These are phyloP conservation scores for Magnusiomyces sp. DNA, from an alignment of 1,139 yeast species.

Conservation along the genomic window DNA sequence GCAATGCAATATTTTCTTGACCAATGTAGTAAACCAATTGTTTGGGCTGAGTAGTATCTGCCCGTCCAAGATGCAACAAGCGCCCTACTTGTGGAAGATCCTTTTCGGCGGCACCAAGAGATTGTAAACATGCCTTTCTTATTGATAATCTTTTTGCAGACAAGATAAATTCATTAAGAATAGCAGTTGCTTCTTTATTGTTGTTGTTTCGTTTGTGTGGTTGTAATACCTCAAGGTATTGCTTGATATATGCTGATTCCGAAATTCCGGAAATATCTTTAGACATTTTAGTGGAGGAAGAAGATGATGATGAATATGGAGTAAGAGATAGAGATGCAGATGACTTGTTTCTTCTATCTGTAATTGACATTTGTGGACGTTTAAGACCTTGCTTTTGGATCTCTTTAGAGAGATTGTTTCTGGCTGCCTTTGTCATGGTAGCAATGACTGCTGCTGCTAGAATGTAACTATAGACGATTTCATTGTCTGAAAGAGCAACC, in stretches of 20 bases:
- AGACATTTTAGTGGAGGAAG: slow-evolving; percentile 1
- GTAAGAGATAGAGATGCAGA: slow-evolving; percentile 1
- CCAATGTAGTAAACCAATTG: slow-evolving; percentile 11
- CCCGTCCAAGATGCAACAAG: slow-evolving; percentile 12
- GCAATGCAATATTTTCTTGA: slow-evolving; percentile 8
- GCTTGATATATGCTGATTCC: slow-evolving; percentile 9
- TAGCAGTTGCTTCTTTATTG: neutral
- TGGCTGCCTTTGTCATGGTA: slow-evolving; percentile 7
- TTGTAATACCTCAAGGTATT: slow-evolving; percentile 4
- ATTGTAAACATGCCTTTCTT: slow-evolving; percentile 8
- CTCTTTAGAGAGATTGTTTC: slow-evolving; percentile 6
- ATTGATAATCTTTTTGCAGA: slow-evolving; percentile 7
- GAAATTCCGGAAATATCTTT: slow-evolving; percentile 10
- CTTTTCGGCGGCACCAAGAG: slow-evolving; percentile 9
- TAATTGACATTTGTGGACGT: slow-evolving; percentile 11
- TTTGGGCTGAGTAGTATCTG: slow-evolving; percentile 8
- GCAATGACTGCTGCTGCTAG: slow-evolving; percentile 13
- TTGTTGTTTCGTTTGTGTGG: neutral
- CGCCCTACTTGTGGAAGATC: slow-evolving; percentile 13
- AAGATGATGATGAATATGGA: neutral
- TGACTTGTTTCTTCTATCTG: slow-evolving; percentile 8
- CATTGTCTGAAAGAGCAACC: slow-evolving; percentile 12
- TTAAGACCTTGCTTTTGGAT: slow-evolving; percentile 10
- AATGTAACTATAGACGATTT: slow-evolving; percentile 13
- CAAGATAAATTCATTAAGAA: slow-evolving; percentile 6